Base-by-base conservation (phyloP, 2,329 filamentous ascomycete species). In the Chaetomiaceae sp. region DNA sequence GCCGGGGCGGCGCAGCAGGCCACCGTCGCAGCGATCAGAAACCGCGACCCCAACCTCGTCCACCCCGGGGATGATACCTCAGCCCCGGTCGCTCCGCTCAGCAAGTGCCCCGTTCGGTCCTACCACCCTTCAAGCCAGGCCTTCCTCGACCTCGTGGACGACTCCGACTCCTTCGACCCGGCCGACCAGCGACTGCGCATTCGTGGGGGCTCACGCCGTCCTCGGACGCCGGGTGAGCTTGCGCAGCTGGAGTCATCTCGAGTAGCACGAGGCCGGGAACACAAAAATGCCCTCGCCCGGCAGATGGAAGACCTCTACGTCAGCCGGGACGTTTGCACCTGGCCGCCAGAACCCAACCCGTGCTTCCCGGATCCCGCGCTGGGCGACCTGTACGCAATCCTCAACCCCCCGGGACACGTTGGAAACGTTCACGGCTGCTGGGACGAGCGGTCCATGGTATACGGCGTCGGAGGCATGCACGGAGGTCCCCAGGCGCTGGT, bases 71-170 rank as follows among this genome's bases (percentile, higher is more conserved):
- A 75, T 40, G 66, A 72, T 37, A 68, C 67, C 7, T 62, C 65
- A 0, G 60, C 63, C 4, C 60, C 63, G 12, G 64, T 71, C 4
- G 74, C 76, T 40, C 74, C 75, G 6, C 65, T 79, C 9, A 69
- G 71, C 30, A 71, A 74, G 43, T 80, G 75, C 10, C 73, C 74
- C 35, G 62, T 80, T 36, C 70, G 75, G 19, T 68, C 71, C 3
- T 85, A 85, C 58, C 70, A 76, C 41, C 60, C 68, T 11, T 65
- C 69, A 2, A 73, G 72, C 50, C 68, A 68, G 18, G 69, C 79
- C 0, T 84, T 79, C 55, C 44, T 84, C 5, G 81, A 85, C 53
- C 59, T 85, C 0, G 73, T 83, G 6, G 70, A 81, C 50, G 72
- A 77, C 50, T 63, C 71, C 3, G 39, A 60, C 26, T 51, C 58